Evolutionary conservation across 2,329 filamentous ascomycete species (phyloP).

Genomic region (Pseudopithomyces maydicus): DNA sequence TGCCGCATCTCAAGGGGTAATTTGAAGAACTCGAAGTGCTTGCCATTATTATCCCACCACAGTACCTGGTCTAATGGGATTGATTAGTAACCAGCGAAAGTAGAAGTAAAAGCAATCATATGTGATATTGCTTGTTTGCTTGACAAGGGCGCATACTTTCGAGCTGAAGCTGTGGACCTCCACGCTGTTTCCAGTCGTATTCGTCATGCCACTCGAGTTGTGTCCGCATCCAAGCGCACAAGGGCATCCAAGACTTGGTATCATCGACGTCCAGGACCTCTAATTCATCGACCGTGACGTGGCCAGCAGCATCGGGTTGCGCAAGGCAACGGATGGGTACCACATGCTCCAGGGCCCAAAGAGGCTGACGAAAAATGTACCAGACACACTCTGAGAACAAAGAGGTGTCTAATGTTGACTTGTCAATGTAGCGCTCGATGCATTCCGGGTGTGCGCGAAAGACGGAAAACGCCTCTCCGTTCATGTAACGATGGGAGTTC

Average conservation of each 20-base stretch:
- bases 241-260: slow-evolving; percentile 2
- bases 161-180: slow-evolving; percentile 10
- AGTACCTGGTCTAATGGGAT: slow-evolving; percentile 5
- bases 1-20: slow-evolving; percentile 20
- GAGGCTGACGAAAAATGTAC: slow-evolving; percentile 1
- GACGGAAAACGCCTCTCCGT: slow-evolving; percentile 12
- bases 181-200: slow-evolving; percentile 8
- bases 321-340: not conserved
- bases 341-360: not conserved
- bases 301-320: not conserved
- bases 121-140: too few species aligned
- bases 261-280: not conserved
- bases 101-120: too few species aligned
- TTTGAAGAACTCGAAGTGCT: slow-evolving; percentile 14
- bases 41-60: slow-evolving; percentile 21
- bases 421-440: not conserved
- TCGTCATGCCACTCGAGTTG: slow-evolving; percentile 13
- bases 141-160: not conserved
- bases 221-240: slow-evolving; percentile 14
- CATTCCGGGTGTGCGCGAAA: not conserved
- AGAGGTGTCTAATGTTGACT: not conserved
- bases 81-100: too few species aligned
- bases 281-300: not conserved
- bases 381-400: not conserved
- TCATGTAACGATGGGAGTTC: slow-evolving; percentile 14